Evolutionary conservation across 805 yeast species (phyloP).

Genomic region (Pichia insulana): DNA sequence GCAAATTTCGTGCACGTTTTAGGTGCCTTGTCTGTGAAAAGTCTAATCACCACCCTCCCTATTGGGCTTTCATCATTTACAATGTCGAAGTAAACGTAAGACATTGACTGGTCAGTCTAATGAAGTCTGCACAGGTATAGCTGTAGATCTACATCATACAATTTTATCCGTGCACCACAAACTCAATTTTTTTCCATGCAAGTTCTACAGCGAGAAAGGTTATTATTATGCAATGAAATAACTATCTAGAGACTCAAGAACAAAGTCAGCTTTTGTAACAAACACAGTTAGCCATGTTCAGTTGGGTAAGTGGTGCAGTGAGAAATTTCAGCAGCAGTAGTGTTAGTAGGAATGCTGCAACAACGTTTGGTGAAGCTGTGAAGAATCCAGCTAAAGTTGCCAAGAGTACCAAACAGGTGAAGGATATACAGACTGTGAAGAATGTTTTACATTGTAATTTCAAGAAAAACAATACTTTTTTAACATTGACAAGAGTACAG

Average conservation of each 20-base stretch:
- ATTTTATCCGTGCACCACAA: neutral
- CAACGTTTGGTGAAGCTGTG: slow-evolving; percentile 24
- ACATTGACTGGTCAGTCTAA: neutral
- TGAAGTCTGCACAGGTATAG: neutral
- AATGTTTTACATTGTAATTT: slow-evolving; percentile 72
- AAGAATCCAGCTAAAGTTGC: slow-evolving; percentile 10
- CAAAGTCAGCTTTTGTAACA: too few species aligned
- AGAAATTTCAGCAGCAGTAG: slow-evolving; percentile 5
- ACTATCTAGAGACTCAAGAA: too few species aligned
- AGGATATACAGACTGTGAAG: slow-evolving; percentile 34
- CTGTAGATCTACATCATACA: too few species aligned
- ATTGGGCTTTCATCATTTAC: slow-evolving; percentile 30
- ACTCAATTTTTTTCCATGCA: neutral
- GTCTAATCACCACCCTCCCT: slow-evolving; percentile 58
- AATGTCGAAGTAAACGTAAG: slow-evolving; percentile 30
- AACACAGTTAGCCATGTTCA: neutral
- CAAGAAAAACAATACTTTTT: slow-evolving; percentile 73
- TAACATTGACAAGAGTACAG: slow-evolving; percentile 63
- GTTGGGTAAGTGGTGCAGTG: neutral
- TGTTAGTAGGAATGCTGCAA: neutral
- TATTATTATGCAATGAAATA: too few species aligned
- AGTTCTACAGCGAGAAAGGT: neutral
- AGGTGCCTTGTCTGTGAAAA: slow-evolving; percentile 45
- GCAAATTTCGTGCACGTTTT: slow-evolving; percentile 43
- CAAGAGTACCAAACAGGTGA: slow-evolving; percentile 10